Percentiles rank a stretch among this genome's conserved stretches.
phyloP scores from a whole-genome alignment of 176 grass and related monocot genomes.

The Rhynchospora tenuis region DNA sequence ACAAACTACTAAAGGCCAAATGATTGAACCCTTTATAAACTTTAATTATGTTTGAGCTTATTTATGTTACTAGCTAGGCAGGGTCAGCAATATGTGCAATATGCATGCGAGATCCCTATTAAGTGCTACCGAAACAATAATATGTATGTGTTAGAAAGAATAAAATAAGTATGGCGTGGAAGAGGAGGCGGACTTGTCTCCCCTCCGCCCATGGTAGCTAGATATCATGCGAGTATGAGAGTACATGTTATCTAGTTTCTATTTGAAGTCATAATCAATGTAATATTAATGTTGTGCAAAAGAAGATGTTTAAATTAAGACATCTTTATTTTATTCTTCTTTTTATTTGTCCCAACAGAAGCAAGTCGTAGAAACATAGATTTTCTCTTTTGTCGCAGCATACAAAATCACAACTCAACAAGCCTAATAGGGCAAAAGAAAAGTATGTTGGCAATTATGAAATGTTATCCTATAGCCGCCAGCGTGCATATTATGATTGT shows the following conservation, averaged over 20 bases:
- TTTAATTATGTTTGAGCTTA: not conserved
- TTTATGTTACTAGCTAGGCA: not conserved
- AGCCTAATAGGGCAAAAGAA: not conserved
- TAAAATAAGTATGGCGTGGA: not conserved
- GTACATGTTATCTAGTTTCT: not conserved
- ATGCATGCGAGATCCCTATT: not conserved
- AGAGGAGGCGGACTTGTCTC: conserved; percentile 9
- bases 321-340: not conserved
- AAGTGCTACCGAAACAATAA: not conserved
- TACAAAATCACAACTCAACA: not conserved
- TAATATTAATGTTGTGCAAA: not conserved
- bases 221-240: not conserved
- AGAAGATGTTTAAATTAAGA: not conserved
- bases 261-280: not conserved
- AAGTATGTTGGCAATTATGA: not conserved
- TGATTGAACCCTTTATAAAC: not conserved
- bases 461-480: not conserved
- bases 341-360: not conserved
- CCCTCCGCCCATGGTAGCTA: not conserved
- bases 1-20: not conserved
- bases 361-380: not conserved
- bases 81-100: not conserved
- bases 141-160: not conserved
- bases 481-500: no score
- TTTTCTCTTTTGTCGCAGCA: not conserved